Base-by-base conservation (phyloP, 2,329 filamentous ascomycete species). In the Fusarium haematococcum region DNA sequence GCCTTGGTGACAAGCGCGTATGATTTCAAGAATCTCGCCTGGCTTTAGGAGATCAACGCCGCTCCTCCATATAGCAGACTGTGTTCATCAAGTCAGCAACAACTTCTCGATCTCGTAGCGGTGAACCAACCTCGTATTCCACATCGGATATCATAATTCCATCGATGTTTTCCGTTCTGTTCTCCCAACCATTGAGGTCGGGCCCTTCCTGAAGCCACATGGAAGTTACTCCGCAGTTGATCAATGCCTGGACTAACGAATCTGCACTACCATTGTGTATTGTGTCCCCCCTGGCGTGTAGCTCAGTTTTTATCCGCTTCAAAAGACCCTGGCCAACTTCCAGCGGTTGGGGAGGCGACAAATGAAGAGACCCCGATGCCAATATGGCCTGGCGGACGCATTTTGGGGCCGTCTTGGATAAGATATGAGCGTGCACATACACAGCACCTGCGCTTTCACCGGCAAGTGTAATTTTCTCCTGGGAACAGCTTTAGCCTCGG, bases 401-500 rank as follows among this genome's bases (percentile, higher is more conserved):
- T 37, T 63, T 5, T 73, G 1, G 75, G 79, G 3, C 77, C 74
- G 4, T 80, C 80, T 1, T 79, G 78, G 23, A 82, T 79, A 16
- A 84, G 43, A 75, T 84, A 69, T 87, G 85, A 2, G 84, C 85
- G 71, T 87, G 86, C 6, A 78, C 80, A 27, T 86, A 86, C 2
- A 86, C 79, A 4, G 83, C 86, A 0, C 85, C 86, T 0, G 86
- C 85, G 52, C 85, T 87, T 68, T 87, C 85, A 5, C 85, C 85
- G 1, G 81, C 81, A 3, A 87, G 63, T 0, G 85, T 86, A 8
- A 87, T 81, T 25, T 81, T 81, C 3, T 79, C 25, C 83, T 85
- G 10, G 1, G 20, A 1, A 2, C 0, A 18, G 30, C 14, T 11
- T 35, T 6, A 11, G 13, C 18, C 8, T 67, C 13, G 62, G 13